These are phyloP conservation scores for Epichloe sibirici DNA, from an alignment of 2,329 filamentous ascomycete genomes.

Conservation along the genomic window DNA sequence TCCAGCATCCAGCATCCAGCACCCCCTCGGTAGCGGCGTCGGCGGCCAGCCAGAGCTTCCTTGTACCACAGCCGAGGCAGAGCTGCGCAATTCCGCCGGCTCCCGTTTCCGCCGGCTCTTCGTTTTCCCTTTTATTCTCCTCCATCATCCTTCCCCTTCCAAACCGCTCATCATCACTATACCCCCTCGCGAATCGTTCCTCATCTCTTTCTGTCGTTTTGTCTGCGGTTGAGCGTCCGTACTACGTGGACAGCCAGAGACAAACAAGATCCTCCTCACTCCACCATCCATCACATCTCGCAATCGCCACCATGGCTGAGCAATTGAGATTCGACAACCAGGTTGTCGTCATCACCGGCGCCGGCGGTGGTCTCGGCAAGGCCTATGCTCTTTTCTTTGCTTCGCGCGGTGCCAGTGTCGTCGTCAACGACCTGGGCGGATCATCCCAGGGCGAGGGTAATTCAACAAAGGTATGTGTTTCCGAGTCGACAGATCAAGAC, in stretches of 20 bases:
- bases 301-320: conserved; percentile 39
- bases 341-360: conserved; percentile 72
- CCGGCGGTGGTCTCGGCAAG: conserved; percentile 67
- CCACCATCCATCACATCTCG: conserved; percentile 8
- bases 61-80: conserved; percentile 14
- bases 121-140: conserved; percentile 2
- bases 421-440: conserved; percentile 91
- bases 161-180: conserved; percentile 1
- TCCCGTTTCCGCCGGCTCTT: background rate
- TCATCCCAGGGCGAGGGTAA: conserved; percentile 88
- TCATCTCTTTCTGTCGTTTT: conserved; percentile 4
- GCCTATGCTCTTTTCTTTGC: conserved; percentile 85
- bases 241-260: background rate
- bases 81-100: conserved; percentile 2
- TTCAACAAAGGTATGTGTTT: conserved; percentile 58
- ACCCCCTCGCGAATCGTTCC: background rate
- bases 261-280: background rate
- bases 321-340: conserved; percentile 75
- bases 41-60: background rate
- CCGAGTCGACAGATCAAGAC: background rate
- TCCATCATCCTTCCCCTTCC: conserved; percentile 3
- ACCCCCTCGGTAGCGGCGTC: conserved; percentile 15
- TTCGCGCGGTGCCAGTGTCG: conserved; percentile 81
- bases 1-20: background rate
- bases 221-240: conserved; percentile 4